Evolutionary conservation across 768 basidiomycete species (phyloP).

Genomic region (Psilocybe cyanescens): DNA sequence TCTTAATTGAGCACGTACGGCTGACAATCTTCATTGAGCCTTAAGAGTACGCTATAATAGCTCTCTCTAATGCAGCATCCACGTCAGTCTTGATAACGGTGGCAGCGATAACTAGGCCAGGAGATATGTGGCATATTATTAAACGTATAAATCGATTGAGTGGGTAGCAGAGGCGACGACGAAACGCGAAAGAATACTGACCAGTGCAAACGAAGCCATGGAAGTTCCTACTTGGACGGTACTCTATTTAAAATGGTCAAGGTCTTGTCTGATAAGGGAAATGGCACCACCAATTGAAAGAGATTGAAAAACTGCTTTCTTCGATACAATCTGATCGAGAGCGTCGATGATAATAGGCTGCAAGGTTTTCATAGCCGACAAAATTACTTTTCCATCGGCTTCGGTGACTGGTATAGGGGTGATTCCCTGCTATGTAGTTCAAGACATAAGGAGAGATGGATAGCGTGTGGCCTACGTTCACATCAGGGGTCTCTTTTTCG

Average conservation of each 20-base stretch:
- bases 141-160: background rate
- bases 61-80: conserved; percentile 27
- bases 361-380: conserved; percentile 20
- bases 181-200: conserved; percentile 16
- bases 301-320: conserved; percentile 27
- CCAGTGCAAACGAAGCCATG: conserved; percentile 28
- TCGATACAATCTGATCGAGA: conserved; percentile 23
- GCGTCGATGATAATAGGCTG: conserved; percentile 20
- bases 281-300: conserved; percentile 22
- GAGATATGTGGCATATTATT: conserved; percentile 6
- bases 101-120: conserved; percentile 23
- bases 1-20: too few relatives aligned
- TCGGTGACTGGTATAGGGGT: conserved; percentile 24
- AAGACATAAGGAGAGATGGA: background rate
- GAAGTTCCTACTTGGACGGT: conserved; percentile 29
- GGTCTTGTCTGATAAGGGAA: conserved; percentile 16
- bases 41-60: conserved; percentile 31
- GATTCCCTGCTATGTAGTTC: background rate
- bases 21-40: too few relatives aligned
- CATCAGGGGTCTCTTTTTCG: conserved; percentile 31
- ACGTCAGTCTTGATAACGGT: conserved; percentile 22
- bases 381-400: conserved; percentile 26
- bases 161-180: background rate
- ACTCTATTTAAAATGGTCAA: conserved; percentile 26
- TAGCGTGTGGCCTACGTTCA: conserved; percentile 19